Evolutionary conservation across 805 yeast species (phyloP), one percentile per base, ranked within the genome.

Genomic region (Schizosaccharomyces lindneri): DNA sequence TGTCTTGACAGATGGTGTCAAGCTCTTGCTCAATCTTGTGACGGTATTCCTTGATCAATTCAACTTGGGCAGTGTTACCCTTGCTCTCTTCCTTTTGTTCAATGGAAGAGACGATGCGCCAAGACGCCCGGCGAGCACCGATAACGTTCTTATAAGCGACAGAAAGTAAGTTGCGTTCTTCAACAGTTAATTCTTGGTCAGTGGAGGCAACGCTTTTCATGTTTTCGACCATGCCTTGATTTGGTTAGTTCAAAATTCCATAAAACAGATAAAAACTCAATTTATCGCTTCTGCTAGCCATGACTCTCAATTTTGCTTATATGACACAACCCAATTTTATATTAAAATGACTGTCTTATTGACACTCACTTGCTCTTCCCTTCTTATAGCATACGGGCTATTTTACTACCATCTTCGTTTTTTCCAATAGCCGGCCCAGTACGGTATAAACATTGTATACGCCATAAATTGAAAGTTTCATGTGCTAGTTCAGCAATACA

Each of bases 81-180:
- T 90, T 89, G 68, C 95, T 88, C 77, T 90, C 98, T 77, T 90
- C 98, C 78, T 93, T 94, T 78, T 90, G 98, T 78, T 90, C 98
- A 70, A 93, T 90, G 61, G 97, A 88, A 60, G 97, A 88, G 62
- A 93, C 97, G 72, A 93, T 89, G 83, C 98, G 87, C 98, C 98
- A 90, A 62, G 97, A 88, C 65, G 98, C 98, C 78, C 98, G 93
- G 73, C 97, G 90, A 65, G 97, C 95, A 72, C 98, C 98, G 73
- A 90, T 90, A 63, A 93, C 98, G 72, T 90, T 90, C 78, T 90
- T 90, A 82, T 93, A 90, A 65, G 98, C 98, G 68, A 90, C 98
- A 32, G 96, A 87, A 69, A 90, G 81, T 68, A 90, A 80, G 77
- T 90, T 90, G 76, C 98, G 90, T 79, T 90, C 98, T 79, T 90